phyloP scores from a whole-genome alignment of 2,329 filamentous ascomycete species.

The Penicillium sumatraense region DNA sequence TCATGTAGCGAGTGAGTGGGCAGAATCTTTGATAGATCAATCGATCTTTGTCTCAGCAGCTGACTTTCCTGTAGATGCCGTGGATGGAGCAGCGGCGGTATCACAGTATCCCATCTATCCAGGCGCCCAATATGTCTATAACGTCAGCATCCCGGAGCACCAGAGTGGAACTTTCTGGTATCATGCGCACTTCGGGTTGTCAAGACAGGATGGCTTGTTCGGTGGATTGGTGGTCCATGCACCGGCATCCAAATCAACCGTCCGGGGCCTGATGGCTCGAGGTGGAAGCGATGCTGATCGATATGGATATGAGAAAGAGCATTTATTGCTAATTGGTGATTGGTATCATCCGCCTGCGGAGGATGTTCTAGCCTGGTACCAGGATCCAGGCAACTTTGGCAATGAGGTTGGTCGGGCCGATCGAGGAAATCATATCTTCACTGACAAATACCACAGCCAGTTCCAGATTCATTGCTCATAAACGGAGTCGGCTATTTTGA shows the following conservation, averaged over 20 bases:
- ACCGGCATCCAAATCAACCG: slow-evolving; percentile 31
- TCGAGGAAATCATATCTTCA: neutral
- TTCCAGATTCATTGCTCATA: slow-evolving; percentile 54
- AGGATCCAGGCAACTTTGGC: slow-evolving; percentile 48
- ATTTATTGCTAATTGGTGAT: slow-evolving; percentile 54
- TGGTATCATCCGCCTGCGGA: slow-evolving; percentile 53
- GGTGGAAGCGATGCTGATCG: slow-evolving; percentile 4
- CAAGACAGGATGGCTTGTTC: slow-evolving; percentile 53
- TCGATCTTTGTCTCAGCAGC: neutral
- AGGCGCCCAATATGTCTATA: slow-evolving; percentile 54
- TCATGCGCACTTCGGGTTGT: slow-evolving; percentile 51
- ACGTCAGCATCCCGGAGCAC: slow-evolving; percentile 42
- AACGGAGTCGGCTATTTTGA: slow-evolving; percentile 53
- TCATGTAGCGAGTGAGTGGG: slow-evolving; percentile 42
- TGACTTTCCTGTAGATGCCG: slow-evolving; percentile 39
- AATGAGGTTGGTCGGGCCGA: slow-evolving; percentile 40
- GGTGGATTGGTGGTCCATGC: slow-evolving; percentile 54
- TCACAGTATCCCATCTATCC: slow-evolving; percentile 70
- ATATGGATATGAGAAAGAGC: slow-evolving; percentile 43
- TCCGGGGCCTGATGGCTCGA: slow-evolving; percentile 20
- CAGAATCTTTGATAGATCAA: neutral
- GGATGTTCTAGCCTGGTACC: slow-evolving; percentile 51
- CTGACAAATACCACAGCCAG: slow-evolving; percentile 41
- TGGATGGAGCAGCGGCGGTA: slow-evolving; percentile 72
- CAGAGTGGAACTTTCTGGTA: slow-evolving; percentile 56